Conservation (phyloP, 2,329 filamentous ascomycete species). For the Capronia epimyces region DNA sequence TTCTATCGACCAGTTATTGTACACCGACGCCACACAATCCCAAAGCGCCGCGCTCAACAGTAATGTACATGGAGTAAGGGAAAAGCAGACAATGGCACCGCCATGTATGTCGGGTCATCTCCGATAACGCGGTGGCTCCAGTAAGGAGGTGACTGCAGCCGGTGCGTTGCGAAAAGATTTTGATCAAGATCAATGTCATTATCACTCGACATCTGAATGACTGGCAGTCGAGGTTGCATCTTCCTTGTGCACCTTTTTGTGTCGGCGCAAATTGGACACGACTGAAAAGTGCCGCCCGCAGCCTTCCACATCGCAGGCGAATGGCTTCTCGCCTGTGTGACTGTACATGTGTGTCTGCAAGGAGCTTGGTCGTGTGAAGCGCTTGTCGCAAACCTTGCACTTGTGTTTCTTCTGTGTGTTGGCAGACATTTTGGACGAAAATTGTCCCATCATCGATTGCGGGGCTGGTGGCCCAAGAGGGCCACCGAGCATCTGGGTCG, state of each 20-base stretch:
- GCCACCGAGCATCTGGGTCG: conserved; percentile 58
- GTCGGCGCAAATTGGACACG: conserved; percentile 87
- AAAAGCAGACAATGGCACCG: conserved; percentile 7
- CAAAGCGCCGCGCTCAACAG: conserved; percentile 2
- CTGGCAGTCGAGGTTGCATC: conserved; percentile 24
- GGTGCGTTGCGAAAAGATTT: neutral
- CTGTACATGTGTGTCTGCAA: conserved; percentile 98
- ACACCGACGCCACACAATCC: conserved; percentile 12
- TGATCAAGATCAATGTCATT: neutral
- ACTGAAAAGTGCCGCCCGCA: conserved; percentile 96
- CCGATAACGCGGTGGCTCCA: no score
- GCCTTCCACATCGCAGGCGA: conserved; percentile 87
- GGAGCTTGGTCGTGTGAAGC: conserved; percentile 90
- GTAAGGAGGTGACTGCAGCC: neutral
- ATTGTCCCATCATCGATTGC: conserved; percentile 97
- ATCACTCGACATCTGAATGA: conserved; percentile 28
- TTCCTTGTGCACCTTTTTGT: conserved; percentile 92
- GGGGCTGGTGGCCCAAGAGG: conserved; percentile 71
- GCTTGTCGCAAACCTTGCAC: conserved; percentile 97
- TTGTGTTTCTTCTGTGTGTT: conserved; percentile 99
- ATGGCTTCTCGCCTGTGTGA: conserved; percentile 96
- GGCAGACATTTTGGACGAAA: conserved; percentile 91
- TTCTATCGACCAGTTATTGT: conserved; percentile 18
- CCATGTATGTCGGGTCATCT: conserved; percentile 4
- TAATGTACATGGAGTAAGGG: conserved; percentile 19